These are phyloP conservation scores for Phlegmacium glaucopus DNA, from an alignment of 768 basidiomycete species.

Conservation along the genomic window DNA sequence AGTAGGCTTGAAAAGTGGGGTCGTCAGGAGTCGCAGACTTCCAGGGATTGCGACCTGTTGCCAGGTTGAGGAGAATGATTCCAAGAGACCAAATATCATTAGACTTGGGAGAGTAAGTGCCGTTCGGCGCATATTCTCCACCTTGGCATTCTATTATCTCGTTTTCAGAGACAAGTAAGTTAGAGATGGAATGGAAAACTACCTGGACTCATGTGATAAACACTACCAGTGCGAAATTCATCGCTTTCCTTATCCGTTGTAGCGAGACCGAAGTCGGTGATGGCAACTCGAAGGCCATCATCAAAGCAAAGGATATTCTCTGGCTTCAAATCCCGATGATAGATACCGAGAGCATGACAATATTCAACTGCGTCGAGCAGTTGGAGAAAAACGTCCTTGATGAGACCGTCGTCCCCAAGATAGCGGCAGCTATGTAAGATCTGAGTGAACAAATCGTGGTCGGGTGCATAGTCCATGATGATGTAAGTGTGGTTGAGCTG, in stretches of 20 bases:
- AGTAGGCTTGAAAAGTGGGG: conserved; percentile 91
- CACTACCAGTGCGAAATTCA: conserved; percentile 93
- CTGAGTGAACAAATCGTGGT: conserved; percentile 95
- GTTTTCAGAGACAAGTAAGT: conserved; percentile 3
- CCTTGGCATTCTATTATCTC: conserved; percentile 81
- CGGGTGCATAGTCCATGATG: conserved; percentile 91
- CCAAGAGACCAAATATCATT: conserved; percentile 98
- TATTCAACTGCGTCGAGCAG: conserved; percentile 94
- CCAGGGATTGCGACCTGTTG: conserved; percentile 98
- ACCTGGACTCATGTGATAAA: conserved; percentile 98
- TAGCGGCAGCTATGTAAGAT: conserved; percentile 82
- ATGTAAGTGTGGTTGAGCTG: conserved; percentile 84
- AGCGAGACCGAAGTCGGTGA: conserved; percentile 96
- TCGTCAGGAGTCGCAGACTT: conserved; percentile 86
- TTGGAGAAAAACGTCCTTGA: conserved; percentile 92
- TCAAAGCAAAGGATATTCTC: conserved; percentile 93
- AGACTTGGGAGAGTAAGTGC: conserved; percentile 80
- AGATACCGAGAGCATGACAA: conserved; percentile 91
- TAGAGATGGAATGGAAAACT: conserved; percentile 18
- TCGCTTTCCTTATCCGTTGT: conserved; percentile 84
- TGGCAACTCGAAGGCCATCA: conserved; percentile 75
- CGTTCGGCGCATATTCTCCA: conserved; percentile 67
- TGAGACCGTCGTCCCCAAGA: conserved; percentile 83
- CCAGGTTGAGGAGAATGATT: conserved; percentile 94
- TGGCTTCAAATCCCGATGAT: conserved; percentile 97